phyloP scores from a whole-genome alignment of 2,329 filamentous ascomycete species.

The Cladosporium sp. region DNA sequence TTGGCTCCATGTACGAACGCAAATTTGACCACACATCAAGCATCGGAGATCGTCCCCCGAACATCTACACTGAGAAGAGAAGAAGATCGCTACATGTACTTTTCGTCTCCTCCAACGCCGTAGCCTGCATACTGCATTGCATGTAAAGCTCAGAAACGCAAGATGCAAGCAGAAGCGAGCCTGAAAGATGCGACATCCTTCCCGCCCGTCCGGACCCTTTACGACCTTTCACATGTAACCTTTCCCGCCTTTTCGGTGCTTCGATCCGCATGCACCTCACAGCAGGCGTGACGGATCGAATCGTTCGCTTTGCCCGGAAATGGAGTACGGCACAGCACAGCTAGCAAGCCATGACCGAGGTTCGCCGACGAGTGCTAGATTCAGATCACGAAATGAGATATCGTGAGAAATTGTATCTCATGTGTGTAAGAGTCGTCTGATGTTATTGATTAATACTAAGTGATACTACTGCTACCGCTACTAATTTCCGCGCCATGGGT shows the following conservation, averaged over 20 bases:
- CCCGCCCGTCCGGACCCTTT: background rate
- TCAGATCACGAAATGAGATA: background rate
- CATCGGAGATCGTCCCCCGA: constrained; percentile 3
- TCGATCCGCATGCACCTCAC: background rate
- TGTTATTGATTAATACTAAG: background rate
- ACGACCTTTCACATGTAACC: background rate
- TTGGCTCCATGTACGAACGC: background rate
- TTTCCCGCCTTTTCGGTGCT: background rate
- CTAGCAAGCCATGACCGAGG: background rate
- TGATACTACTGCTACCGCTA: background rate
- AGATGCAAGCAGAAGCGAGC: background rate
- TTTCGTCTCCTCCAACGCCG: background rate
- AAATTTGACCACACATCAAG: background rate
- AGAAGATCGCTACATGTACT: background rate
- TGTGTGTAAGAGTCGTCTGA: background rate
- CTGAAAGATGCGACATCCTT: background rate
- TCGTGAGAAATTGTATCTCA: background rate
- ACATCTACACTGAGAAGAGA: background rate
- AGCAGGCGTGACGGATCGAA: background rate
- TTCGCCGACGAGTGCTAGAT: background rate
- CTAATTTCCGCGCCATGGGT: constrained; percentile 11
- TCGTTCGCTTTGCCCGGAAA: background rate
- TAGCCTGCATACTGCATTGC: background rate
- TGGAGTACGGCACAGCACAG: background rate
- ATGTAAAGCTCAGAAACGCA: background rate